Base-by-base conservation (phyloP, 768 basidiomycete genomes). In the Calocera viscosa region DNA sequence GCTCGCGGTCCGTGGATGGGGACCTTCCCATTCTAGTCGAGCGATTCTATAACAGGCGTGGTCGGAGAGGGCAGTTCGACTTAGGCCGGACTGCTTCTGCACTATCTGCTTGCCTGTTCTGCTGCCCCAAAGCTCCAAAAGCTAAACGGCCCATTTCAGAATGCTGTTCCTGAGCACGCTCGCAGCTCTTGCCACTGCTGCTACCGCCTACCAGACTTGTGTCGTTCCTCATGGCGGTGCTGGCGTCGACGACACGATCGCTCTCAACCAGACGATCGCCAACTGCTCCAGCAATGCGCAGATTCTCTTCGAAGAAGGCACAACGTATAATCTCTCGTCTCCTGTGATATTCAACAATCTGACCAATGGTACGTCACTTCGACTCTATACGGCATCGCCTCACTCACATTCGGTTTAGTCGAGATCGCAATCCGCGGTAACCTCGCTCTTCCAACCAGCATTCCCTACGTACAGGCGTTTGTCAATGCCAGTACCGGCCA, bases 371-470 rank as follows among this genome's bases (percentile, higher is more conserved):
- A 24, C 5, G 43, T 47, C 8, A 7, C 8, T 3, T 47, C 43
- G 35, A 38, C 35, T 5, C 14, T 38, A 38, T 14, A 14, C 5
- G 14, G 35, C 35, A 14, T 38, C 5, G 5, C 7, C 35, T 38
- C 35, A 38, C 35, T 38, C 5, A 38, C 35, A 38, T 38, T 5
- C 14, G 35, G 35, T 5, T 38, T 47, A 47, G 84, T 86, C 19
- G 83, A 84, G 67, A 77, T 87, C 24, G 74, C 74, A 33, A 78
- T 86, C 66, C 80, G 84, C 64, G 85, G 84, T 1, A 86, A 86
- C 66, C 64, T 86, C 68, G 82, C 81, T 2, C 84, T 84, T 70
- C 83, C 83, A 0, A 74, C 71, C 17, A 79, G 82, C 75, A 81
- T 86, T 67, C 69, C 80, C 24, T 76, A 78, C 19, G 76, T 83